Evolutionary conservation across 768 basidiomycete species (phyloP), one percentile per base, ranked within the genome.

Genomic region (Saitozyma podzolica): DNA sequence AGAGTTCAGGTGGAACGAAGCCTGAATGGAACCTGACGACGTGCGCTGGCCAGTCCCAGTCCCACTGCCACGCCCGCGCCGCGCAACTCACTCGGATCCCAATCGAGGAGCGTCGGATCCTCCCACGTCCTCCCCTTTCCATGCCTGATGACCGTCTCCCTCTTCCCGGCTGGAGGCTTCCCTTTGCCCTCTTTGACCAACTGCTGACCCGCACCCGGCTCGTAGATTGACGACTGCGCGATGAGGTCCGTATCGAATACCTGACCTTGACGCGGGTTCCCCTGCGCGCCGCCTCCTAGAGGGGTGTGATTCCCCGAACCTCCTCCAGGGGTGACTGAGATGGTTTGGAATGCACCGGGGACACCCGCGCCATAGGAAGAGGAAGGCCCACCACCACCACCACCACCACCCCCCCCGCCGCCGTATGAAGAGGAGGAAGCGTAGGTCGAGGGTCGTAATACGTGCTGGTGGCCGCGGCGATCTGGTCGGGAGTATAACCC

Each of bases 111-210:
- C 4, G 92, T 96, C 80, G 92, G 92, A 78, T 99, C 96, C 79
- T 99, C 96, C 96, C 96, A 99, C 20, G 91, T 88, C 82, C 92
- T 94, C 41, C 96, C 96, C 58, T 85, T 95, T 6, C 94, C 95
- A 80, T 97, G 97, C 56, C 96, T 84, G 53, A 99, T 80, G 9
- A 99, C 96, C 3, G 96, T 99, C 53, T 87, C 88, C 64, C 95
- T 83, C 81, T 97, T 96, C 19, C 74, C 74, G 9, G 16, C 45
- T 0, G 58, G 50, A 8, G 59, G 45, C 17, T 62, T 58, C n/a
- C 17, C 40, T 47, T 51, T 66, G 45, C 59, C 56, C 29, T 39
- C 48, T 29, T 53, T 60, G 4, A 60, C 56, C 17, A 58, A 14
- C n/a, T 60, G 60, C 14, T 61, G 41, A 6, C 50, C 20, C 10